Base-by-base conservation (phyloP, 1,284 basidiomycete genomes). In the Trametes hirsuta region DNA sequence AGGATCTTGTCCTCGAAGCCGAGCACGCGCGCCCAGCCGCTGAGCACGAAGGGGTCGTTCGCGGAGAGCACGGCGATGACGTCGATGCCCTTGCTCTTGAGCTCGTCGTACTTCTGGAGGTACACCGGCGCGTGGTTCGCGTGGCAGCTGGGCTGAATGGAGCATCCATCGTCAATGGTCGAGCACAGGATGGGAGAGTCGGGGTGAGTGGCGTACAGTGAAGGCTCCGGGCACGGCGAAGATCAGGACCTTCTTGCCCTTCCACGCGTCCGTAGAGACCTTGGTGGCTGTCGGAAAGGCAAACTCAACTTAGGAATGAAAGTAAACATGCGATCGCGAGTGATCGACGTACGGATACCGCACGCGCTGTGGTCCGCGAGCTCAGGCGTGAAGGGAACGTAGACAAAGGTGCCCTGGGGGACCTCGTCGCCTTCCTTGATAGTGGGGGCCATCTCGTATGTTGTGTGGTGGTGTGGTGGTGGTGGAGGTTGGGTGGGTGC, bases 241-340 rank as follows among this genome's bases (percentile, higher is more conserved):
- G 62, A 93, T 74, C 45, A 94, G 87, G 53, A 93, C 87, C 76
- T 90, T 93, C 81, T 94, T 93, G 70, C 87, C 87, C 74, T 88
- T 90, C 88, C 88, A 92, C 46, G 83, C 79, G 63, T 86, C 80
- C 15, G 85, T 88, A 55, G 77, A 76, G 62, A 85, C 75, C 59
- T 77, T 76, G 41, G 74, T 71, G 47, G 83, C 85, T 87, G 68
- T 44, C 47, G 15, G 15, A 37, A 47, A 51, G 55, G 30, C 15
- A 12, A 21, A 18, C 30, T 30, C n/a, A 4, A 60, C 37, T 49
- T 11, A 49, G 25, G 6, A 30, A 45, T 54, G 47, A 40, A 10
- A 12, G 9, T 12, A 8, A 15, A 1, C 25, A 25, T 8, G 35
- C 42, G 42, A 52, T 44, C 34, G 55, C 48, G 61, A 22, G 6